phyloP scores from a whole-genome alignment of 2,329 filamentous ascomycete species.

The Hysterium pulicare region DNA sequence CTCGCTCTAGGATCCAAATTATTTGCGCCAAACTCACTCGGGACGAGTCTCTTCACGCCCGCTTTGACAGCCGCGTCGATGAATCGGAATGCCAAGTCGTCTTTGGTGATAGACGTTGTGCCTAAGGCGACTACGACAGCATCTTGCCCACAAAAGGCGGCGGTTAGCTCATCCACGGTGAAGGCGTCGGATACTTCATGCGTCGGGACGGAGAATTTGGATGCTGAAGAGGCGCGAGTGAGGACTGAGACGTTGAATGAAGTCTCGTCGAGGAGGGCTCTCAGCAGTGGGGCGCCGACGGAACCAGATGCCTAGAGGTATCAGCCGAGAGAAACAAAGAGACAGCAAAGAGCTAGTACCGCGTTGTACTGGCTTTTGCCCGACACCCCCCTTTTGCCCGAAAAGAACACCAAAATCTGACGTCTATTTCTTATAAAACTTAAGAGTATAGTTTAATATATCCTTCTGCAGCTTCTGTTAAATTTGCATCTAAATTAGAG shows the following conservation, averaged over 20 bases:
- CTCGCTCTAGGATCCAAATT: slow-evolving; percentile 28
- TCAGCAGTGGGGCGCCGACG: slow-evolving; percentile 22
- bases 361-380: too few relatives aligned
- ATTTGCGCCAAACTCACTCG: slow-evolving; percentile 42
- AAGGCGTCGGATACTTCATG: slow-evolving; percentile 25
- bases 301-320: slow-evolving; percentile 27
- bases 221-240: slow-evolving; percentile 22
- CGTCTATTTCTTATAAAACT: too few relatives aligned
- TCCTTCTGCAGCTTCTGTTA: too few relatives aligned
- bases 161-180: slow-evolving; percentile 22
- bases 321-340: too few relatives aligned
- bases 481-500: too few relatives aligned
- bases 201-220: slow-evolving; percentile 23
- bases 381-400: too few relatives aligned
- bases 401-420: too few relatives aligned
- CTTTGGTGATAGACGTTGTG: slow-evolving; percentile 25
- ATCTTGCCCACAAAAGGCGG: slow-evolving; percentile 35
- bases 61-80: slow-evolving; percentile 40
- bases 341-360: too few relatives aligned
- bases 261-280: slow-evolving; percentile 31
- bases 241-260: slow-evolving; percentile 33
- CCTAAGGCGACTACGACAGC: slow-evolving; percentile 36
- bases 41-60: slow-evolving; percentile 40
- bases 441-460: too few relatives aligned
- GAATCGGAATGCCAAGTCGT: slow-evolving; percentile 25